Evolutionary conservation across 176 grass and related monocot genomes (phyloP), one percentile per base, ranked within the genome.

Genomic region (Triticum urartu): DNA sequence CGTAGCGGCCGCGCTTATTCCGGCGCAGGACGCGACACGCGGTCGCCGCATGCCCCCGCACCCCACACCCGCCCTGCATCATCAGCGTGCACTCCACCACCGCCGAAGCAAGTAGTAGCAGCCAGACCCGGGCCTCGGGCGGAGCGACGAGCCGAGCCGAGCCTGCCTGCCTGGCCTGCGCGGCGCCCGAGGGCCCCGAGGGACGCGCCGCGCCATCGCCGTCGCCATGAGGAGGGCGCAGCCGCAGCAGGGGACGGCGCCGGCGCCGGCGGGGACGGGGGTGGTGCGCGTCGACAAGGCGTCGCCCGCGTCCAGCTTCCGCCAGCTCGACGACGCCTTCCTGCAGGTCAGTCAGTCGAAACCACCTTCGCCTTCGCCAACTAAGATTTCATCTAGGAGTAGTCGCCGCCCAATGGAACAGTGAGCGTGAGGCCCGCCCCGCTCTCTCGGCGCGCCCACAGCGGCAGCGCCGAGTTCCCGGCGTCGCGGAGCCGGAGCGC

Each of bases 261-360:
- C 13, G 84, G 78, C 59, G 15, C 78, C 84, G 77, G 64, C 56
- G 65, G 78, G 58, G 15, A 68, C 84, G 72, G 64, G 38, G 43
- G 88, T 68, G 87, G 89, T 98, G 85, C 81, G 67, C 68, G 89
- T 97, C 63, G 90, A 88, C 66, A 52, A 88, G 81, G 87, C 89
- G 20, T 95, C 95, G 64, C 91, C 89, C 24, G 91, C 86, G 25
- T 92, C 93, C 83, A 90, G 83, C 83, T 98, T 98, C 89, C 93
- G 95, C 81, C 89, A 98, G 89, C 95, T 95, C 86, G 95, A 98
- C 65, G 93, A 95, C 82, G 95, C 86, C 82, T 98, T 95, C 87
- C 89, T 98, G 50, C 95, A 97, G 92, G 95, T 97, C 66, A 74
- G 68, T 9, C 34, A 5, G 9, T 15, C 47, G 1, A 50, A 50